A percentile compares a stretch with the other conserved stretches of the same genome.
These are phyloP conservation scores for Neurospora sp. DNA, from an alignment of 495 filamentous ascomycete genomes.

Conservation along the genomic window DNA sequence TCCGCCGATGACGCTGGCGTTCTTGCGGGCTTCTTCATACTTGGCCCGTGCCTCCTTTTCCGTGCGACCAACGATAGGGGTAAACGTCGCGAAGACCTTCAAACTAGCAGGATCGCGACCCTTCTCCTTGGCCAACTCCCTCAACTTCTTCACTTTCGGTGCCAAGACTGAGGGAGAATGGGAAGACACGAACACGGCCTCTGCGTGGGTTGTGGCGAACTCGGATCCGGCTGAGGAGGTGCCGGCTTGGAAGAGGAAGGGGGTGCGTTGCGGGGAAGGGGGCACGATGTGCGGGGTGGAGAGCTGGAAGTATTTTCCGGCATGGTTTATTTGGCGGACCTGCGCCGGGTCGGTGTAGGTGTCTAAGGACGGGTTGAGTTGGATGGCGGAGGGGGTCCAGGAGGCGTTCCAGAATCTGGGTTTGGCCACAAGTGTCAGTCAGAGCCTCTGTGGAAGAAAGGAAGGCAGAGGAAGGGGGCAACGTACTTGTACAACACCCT, in stretches of 20 bases:
- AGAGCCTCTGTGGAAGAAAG: not conserved
- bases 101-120: slow-evolving; percentile 46
- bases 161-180: slow-evolving; percentile 41
- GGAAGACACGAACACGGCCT: slow-evolving; percentile 53
- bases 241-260: slow-evolving; percentile 56
- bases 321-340: slow-evolving; percentile 49
- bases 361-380: slow-evolving; percentile 38
- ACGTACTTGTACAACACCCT: slow-evolving; percentile 45
- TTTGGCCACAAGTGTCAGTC: not conserved
- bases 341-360: slow-evolving; percentile 44
- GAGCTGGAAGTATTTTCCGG: slow-evolving; percentile 48
- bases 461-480: not conserved
- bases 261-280: slow-evolving; percentile 53
- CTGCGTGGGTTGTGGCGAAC: slow-evolving; percentile 53
- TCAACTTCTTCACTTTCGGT: slow-evolving; percentile 46
- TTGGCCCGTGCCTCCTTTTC: slow-evolving; percentile 49
- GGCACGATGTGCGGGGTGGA: slow-evolving; percentile 45
- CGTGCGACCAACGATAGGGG: slow-evolving; percentile 45
- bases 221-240: slow-evolving; percentile 46
- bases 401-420: slow-evolving; percentile 50
- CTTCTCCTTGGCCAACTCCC: slow-evolving; percentile 37
- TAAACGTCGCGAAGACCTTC: slow-evolving; percentile 52
- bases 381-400: slow-evolving; percentile 44
- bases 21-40: slow-evolving; percentile 39
- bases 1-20: slow-evolving; percentile 45